Base-by-base conservation (phyloP, 352 stramenopile species). In the Globisporangium abappressorium region DNA sequence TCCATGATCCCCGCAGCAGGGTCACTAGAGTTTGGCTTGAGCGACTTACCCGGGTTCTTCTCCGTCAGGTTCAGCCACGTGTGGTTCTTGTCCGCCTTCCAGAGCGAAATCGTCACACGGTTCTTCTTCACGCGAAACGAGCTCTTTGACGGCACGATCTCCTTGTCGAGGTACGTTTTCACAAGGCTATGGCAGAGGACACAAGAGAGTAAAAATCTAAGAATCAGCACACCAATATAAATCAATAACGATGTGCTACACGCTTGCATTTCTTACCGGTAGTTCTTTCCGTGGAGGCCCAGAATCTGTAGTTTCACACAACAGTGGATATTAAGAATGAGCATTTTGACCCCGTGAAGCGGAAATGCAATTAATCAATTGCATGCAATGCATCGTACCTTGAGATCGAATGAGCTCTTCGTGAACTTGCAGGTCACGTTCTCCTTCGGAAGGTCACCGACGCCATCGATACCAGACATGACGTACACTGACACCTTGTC, bases 101-200 rank as follows among this genome's bases (percentile, higher is more conserved):
- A 81, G 51, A 96, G 68, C 26, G 73, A 84, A 62, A 96, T 81
- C n/a, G 84, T 87, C 22, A 95, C 74, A 68, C 89, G 84, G 72
- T 95, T 94, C 78, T 93, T 93, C 70, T 95, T 94, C 56, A 93
- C 79, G 22, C 87, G 81, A 72, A 85, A 91, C 51, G 86, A 80
- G 64, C 84, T 90, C 74, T 94, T 95, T 3, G 65, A 64, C 0
- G 85, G 80, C 47, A 85, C 73, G 22, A 96, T 96, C 30, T 91
- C 77, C 66, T 96, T 96, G 62, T 96, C 87, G 66, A 96, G 73
- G 56, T 92, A 65, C 56, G 87, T 78, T 62, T 91, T 91, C 38
- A 93, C 59, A 47, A 96, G 69, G 2, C 87, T 90, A 65, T 20
- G 60, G 8, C 33, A 47, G 15, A 49, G 9, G 11, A 60, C 51